These are phyloP conservation scores for Draba incana DNA, from an alignment of 345 rosid genomes.

Conservation along the genomic window DNA sequence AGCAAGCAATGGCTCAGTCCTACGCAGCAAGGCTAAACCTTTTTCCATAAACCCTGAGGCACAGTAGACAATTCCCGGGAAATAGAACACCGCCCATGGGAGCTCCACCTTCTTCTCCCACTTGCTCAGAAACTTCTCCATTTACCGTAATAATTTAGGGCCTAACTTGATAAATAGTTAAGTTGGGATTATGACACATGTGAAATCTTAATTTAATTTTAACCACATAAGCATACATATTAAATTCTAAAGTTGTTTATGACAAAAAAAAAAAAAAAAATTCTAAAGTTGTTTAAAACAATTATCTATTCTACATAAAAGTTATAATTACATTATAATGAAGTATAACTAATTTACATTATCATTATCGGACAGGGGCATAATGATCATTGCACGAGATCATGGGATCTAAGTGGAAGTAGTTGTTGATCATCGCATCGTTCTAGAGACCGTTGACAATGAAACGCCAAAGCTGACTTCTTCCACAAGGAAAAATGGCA, in stretches of 20 bases:
- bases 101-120: slow-evolving; percentile 39
- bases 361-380: neutral
- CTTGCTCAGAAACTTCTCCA: slow-evolving; percentile 51
- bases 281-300: no score
- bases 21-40: slow-evolving; percentile 46
- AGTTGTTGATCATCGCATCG: neutral
- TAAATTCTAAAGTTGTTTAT: no score
- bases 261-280: no score
- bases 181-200: no score
- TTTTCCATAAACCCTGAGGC: slow-evolving; percentile 48
- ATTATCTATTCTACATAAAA: no score
- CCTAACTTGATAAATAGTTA: no score
- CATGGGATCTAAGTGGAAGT: slow-evolving; percentile 20
- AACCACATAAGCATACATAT: no score
- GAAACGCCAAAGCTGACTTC: slow-evolving; percentile 29
- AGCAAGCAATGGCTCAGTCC: slow-evolving; percentile 40
- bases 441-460: slow-evolving; percentile 40
- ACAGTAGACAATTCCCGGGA: slow-evolving; percentile 48
- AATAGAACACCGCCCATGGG: slow-evolving; percentile 46
- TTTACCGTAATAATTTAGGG: neutral
- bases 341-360: no score
- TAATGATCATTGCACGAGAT: neutral
- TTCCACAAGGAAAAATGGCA: slow-evolving; percentile 37
- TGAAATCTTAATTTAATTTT: no score
- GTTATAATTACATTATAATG: no score